Evolutionary conservation across 805 yeast genomes (phyloP).

Genomic region (Myxozyma geophila): DNA sequence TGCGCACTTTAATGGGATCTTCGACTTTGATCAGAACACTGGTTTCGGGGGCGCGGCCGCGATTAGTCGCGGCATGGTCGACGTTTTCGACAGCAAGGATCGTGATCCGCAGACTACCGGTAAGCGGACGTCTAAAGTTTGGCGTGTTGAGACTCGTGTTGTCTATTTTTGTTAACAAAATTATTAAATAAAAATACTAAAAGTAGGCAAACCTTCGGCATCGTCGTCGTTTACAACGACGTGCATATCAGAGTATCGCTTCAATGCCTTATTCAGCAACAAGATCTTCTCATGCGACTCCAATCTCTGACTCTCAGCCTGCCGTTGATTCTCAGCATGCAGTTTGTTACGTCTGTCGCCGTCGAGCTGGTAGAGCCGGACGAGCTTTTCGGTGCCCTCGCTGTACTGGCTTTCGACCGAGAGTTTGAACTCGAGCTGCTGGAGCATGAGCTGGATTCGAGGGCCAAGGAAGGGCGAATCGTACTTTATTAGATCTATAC

Average conservation of each 20-base stretch:
- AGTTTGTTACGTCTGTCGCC: conserved; percentile 85
- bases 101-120: conserved; percentile 78
- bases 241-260: conserved; percentile 87
- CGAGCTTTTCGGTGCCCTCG: conserved; percentile 88
- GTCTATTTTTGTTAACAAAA: conserved; percentile 12
- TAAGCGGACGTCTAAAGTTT: conserved; percentile 74
- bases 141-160: conserved; percentile 68
- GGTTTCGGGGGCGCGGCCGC: conserved; percentile 80
- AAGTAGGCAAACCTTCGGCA: conserved; percentile 34
- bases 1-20: conserved; percentile 79
- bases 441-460: conserved; percentile 92
- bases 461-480: conserved; percentile 96
- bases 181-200: background rate
- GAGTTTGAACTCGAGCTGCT: conserved; percentile 88
- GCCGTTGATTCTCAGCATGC: conserved; percentile 85
- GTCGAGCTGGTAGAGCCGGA: conserved; percentile 82
- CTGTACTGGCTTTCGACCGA: conserved; percentile 93
- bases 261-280: conserved; percentile 78
- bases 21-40: conserved; percentile 80
- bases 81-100: conserved; percentile 82
- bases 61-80: conserved; percentile 81
- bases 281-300: conserved; percentile 88
- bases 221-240: conserved; percentile 65
- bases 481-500: conserved; percentile 74
- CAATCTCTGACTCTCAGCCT: conserved; percentile 79